A percentile compares a stretch with the other conserved stretches of the same genome.
Evolutionary conservation across 2,329 filamentous ascomycete species (phyloP).

Genomic region (Blastomyces parvus): DNA sequence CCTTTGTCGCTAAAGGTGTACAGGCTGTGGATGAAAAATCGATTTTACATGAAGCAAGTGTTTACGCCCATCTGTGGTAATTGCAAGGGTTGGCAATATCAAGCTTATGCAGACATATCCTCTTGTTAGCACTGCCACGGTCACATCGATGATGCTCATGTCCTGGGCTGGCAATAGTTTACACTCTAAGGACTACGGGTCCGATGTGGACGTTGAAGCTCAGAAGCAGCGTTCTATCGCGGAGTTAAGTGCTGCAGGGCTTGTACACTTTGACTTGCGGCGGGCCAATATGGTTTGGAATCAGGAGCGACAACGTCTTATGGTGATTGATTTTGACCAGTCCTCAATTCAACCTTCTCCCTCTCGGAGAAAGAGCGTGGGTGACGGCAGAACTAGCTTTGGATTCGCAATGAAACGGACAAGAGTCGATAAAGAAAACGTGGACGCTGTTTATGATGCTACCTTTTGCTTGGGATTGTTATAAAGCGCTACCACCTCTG

Average conservation of each 20-base stretch:
- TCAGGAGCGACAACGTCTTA: slow-evolving; percentile 1
- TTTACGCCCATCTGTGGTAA: slow-evolving; percentile 1
- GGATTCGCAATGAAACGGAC: too few relatives aligned
- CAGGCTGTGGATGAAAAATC: not conserved
- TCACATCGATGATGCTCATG: slow-evolving; percentile 9
- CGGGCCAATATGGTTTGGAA: not conserved
- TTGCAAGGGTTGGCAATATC: slow-evolving; percentile 1
- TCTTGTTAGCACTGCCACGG: not conserved
- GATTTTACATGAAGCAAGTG: not conserved
- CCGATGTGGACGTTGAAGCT: not conserved
- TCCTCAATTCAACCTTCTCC: too few relatives aligned
- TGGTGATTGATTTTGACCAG: slow-evolving; percentile 5
- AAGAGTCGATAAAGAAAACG: too few relatives aligned
- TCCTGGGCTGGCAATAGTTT: slow-evolving; percentile 5
- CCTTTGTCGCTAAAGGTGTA: slow-evolving; percentile 7
- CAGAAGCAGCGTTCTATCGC: not conserved
- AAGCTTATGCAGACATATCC: not conserved
- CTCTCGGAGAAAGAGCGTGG: too few relatives aligned
- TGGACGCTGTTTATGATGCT: too few relatives aligned
- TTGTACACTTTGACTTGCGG: not conserved
- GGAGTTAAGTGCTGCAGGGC: not conserved
- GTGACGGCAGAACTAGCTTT: too few relatives aligned
- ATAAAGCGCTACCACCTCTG: too few relatives aligned
- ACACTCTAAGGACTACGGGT: not conserved
- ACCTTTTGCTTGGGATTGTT: too few relatives aligned